Conservation (phyloP, 1,284 basidiomycete genomes). For the Taiwanofungus camphoratus region DNA sequence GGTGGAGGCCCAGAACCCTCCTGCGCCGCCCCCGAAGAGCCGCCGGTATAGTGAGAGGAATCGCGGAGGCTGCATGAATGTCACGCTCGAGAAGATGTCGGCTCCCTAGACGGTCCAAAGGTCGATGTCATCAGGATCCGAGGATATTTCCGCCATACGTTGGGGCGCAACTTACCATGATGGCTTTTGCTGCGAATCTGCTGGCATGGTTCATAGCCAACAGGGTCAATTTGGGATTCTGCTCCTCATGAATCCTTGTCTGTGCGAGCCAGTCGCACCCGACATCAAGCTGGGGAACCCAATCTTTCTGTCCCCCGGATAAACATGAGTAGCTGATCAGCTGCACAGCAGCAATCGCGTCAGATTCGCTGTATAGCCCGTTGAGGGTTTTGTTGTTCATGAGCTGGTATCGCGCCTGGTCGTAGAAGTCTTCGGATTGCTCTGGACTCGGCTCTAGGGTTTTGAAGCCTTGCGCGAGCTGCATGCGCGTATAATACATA, state of each 20-base stretch:
- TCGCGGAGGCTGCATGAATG: constrained; percentile 54
- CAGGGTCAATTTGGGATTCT: constrained; percentile 55
- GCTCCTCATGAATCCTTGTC: constrained; percentile 52
- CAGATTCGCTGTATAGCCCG: constrained; percentile 52
- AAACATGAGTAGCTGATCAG: constrained; percentile 65
- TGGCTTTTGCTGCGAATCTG: constrained; percentile 59
- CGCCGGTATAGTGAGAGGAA: constrained; percentile 62
- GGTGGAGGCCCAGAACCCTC: constrained; percentile 29
- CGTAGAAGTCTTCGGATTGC: constrained; percentile 58
- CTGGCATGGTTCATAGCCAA: constrained; percentile 45
- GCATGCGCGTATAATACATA: constrained; percentile 59
- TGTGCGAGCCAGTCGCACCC: constrained; percentile 69
- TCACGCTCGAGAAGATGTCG: constrained; percentile 66
- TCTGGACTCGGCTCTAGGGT: constrained; percentile 47
- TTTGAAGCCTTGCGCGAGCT: constrained; percentile 54
- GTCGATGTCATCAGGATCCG: no score
- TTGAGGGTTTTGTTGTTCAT: constrained; percentile 42
- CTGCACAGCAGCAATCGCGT: constrained; percentile 71
- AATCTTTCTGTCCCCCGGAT: constrained; percentile 57
- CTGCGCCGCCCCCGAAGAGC: constrained; percentile 37
- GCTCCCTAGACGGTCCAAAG: constrained; percentile 51
- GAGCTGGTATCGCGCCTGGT: constrained; percentile 55
- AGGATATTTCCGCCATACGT: no score
- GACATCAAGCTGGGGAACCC: constrained; percentile 59
- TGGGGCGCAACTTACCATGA: constrained; percentile 60